Evolutionary conservation across 2,329 filamentous ascomycete species (phyloP).

Genomic region (Fusarium albidum): DNA sequence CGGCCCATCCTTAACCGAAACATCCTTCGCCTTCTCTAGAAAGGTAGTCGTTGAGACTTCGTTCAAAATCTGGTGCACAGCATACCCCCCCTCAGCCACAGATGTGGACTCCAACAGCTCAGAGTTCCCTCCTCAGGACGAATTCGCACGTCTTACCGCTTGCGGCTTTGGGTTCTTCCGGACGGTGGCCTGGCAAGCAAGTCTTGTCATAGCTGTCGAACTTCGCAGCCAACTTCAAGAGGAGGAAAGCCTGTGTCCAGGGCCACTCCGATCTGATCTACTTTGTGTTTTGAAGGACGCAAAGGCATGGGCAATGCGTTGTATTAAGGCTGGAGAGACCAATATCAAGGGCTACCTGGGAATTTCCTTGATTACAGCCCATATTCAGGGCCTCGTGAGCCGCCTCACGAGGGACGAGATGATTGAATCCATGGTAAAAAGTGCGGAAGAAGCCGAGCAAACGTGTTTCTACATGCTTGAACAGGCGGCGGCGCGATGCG

Average conservation of each 20-base stretch:
- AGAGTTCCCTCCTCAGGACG: conserved; percentile 26
- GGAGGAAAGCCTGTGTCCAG: conserved; percentile 47
- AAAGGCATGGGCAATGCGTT: conserved; percentile 48
- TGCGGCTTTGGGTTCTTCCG: conserved; percentile 54
- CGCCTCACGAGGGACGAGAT: conserved; percentile 48
- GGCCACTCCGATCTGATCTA: conserved; percentile 50
- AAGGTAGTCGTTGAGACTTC: conserved; percentile 57
- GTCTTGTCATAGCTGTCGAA: conserved; percentile 51
- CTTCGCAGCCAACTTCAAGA: conserved; percentile 51
- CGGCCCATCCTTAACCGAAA: conserved; percentile 48
- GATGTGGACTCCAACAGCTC: not conserved
- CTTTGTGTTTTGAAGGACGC: conserved; percentile 52
- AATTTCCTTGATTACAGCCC: conserved; percentile 37
- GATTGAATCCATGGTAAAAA: conserved; percentile 44
- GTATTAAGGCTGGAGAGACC: conserved; percentile 59
- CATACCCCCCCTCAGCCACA: conserved; percentile 38
- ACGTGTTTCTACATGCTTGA: conserved; percentile 47
- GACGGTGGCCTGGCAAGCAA: conserved; percentile 44
- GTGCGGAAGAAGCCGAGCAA: conserved; percentile 48
- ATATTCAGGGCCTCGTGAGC: conserved; percentile 52
- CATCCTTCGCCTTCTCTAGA: conserved; percentile 59
- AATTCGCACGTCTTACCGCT: conserved; percentile 48
- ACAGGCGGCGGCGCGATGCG: conserved; percentile 32
- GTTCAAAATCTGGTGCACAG: conserved; percentile 55
- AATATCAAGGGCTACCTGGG: conserved; percentile 63